phyloP scores from a whole-genome alignment of 192 early-diverging fungal genomes.

The Rhizophlyctis rosea region DNA sequence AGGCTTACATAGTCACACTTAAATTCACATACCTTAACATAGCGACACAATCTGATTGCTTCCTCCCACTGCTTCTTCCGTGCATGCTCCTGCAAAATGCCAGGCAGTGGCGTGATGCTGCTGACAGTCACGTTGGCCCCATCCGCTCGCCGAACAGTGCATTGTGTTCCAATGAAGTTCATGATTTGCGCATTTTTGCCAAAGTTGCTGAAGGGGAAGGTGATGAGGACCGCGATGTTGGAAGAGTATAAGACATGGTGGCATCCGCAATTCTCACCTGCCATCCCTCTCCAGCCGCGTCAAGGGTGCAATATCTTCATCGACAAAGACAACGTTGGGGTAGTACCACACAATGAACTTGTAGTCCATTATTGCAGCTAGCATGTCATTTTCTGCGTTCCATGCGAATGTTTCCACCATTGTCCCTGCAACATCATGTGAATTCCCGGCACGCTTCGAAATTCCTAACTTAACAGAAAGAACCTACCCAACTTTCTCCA shows the following conservation, averaged over 20 bases:
- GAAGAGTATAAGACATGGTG: neutral
- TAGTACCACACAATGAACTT: slow-evolving; percentile 60
- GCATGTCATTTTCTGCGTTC: slow-evolving; percentile 54
- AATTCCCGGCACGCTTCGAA: neutral
- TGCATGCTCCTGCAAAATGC: slow-evolving; percentile 50
- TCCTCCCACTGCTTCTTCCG: slow-evolving; percentile 62
- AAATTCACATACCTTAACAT: slow-evolving; percentile 45
- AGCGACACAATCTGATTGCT: slow-evolving; percentile 53
- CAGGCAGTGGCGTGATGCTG: slow-evolving; percentile 50
- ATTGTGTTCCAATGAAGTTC: slow-evolving; percentile 50
- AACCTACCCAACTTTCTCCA: slow-evolving; percentile 48
- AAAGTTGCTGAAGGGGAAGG: slow-evolving; percentile 30
- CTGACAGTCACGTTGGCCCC: slow-evolving; percentile 48
- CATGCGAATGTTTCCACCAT: slow-evolving; percentile 59
- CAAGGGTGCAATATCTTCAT: slow-evolving; percentile 53
- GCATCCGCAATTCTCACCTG: slow-evolving; percentile 19
- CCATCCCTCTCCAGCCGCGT: slow-evolving; percentile 52
- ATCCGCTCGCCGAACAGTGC: slow-evolving; percentile 51
- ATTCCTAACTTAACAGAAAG: neutral
- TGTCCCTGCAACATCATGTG: slow-evolving; percentile 22
- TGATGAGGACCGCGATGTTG: neutral
- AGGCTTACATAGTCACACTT: no score
- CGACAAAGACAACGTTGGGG: slow-evolving; percentile 59
- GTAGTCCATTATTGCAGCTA: slow-evolving; percentile 50
- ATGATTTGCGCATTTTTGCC: slow-evolving; percentile 55